Evolutionary conservation across 495 filamentous ascomycete species (phyloP).

Genomic region (Paragyromitra xinjiangensis): DNA sequence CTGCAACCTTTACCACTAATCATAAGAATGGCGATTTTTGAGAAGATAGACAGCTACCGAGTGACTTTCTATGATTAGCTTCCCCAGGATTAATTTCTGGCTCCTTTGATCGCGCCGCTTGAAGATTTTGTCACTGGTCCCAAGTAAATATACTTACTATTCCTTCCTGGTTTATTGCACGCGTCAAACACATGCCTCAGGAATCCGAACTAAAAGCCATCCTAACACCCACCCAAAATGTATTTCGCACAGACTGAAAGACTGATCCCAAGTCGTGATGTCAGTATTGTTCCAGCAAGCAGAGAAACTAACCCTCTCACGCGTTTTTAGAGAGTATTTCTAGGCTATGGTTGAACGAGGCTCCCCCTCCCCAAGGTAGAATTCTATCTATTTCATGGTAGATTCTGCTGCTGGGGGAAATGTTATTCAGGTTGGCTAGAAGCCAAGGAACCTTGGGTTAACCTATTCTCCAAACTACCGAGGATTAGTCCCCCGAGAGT

Average conservation of each 20-base stretch:
- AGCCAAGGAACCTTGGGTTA: neutral
- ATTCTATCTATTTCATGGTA: neutral
- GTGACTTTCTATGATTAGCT: slow-evolving; percentile 15
- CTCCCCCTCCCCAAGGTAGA: neutral
- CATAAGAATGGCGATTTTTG: neutral
- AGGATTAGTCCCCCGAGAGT: neutral
- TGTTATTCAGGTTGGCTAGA: neutral
- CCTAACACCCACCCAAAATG: too few species aligned
- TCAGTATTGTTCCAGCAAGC: too few species aligned
- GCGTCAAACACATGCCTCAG: too few species aligned
- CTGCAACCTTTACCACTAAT: neutral
- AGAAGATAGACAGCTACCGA: neutral
- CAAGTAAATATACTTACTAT: too few species aligned
- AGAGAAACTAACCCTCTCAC: too few species aligned
- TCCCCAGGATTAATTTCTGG: neutral
- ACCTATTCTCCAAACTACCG: neutral
- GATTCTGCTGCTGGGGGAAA: neutral
- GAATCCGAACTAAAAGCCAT: too few species aligned
- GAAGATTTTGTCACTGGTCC: too few species aligned
- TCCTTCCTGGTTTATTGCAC: too few species aligned
- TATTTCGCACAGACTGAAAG: too few species aligned
- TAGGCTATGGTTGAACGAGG: neutral
- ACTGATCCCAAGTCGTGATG: too few species aligned
- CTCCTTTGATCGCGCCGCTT: neutral
- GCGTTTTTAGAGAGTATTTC: neutral